phyloP scores from a whole-genome alignment of 768 basidiomycete species.

The Wakefieldia striispora region DNA sequence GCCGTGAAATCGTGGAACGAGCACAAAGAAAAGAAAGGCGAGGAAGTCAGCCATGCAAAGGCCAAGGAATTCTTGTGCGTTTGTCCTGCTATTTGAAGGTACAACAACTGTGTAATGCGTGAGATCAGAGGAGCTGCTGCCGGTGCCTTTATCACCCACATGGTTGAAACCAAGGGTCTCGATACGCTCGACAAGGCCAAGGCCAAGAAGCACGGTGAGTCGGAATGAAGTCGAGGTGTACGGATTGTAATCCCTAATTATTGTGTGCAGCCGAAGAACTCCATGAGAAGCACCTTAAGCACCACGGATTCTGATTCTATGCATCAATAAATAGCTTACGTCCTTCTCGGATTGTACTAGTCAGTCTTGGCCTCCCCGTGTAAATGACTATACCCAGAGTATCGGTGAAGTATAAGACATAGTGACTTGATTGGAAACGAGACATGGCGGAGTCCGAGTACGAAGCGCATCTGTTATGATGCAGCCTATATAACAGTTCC shows the following conservation, averaged over 20 bases:
- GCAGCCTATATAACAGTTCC: not conserved
- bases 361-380: not conserved
- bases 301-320: not conserved
- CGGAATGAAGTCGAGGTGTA: too few species aligned
- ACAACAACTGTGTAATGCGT: not conserved
- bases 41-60: slow-evolving; percentile 46
- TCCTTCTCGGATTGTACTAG: not conserved
- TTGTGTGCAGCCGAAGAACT: slow-evolving; percentile 5
- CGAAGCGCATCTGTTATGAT: not conserved
- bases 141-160: slow-evolving; percentile 51
- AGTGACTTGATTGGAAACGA: not conserved
- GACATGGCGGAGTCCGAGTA: too few species aligned
- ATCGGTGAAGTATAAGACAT: not conserved
- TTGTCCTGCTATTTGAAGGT: slow-evolving; percentile 22
- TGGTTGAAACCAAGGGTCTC: slow-evolving; percentile 59
- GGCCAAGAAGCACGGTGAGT: slow-evolving; percentile 39
- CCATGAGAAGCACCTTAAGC: not conserved
- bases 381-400: slow-evolving; percentile 8
- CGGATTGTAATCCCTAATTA: not conserved
- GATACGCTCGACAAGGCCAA: slow-evolving; percentile 45
- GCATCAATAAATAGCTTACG: too few species aligned
- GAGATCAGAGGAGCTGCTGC: slow-evolving; percentile 48
- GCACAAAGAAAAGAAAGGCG: slow-evolving; percentile 49
- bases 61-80: slow-evolving; percentile 51
- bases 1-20: slow-evolving; percentile 64